Base-by-base conservation (phyloP, 2,329 filamentous ascomycete genomes). In the Diaporthe vaccinii region DNA sequence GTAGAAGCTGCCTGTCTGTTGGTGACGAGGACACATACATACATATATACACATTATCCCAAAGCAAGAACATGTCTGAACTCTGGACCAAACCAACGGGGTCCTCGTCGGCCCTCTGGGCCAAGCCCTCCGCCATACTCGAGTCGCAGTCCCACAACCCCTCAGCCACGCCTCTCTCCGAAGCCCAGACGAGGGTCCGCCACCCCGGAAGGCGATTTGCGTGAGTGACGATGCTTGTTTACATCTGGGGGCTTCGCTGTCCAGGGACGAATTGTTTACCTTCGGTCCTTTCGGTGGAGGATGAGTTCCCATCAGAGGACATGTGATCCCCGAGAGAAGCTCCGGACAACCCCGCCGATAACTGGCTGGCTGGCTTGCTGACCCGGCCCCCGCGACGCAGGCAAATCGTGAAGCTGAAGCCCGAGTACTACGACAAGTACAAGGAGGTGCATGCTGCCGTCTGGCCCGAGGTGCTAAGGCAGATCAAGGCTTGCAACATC, bases 401-500 rank as follows among this genome's bases (percentile, higher is more conserved):
- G 53, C 94, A 95, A 83, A 93, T 95, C 78, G 88, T 96, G 72
- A 92, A 91, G 81, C 88, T 96, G 74, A 93, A 92, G 83, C 90
- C 91, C 17, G 90, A 93, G 77, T 89, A 86, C 76, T 85, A 93
- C 20, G 88, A 89, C 31, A 89, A 91, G 78, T 96, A 96, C 85
- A 95, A 94, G 82, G 88, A 92, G 79, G 92, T 91, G 77, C 94
- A 96, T 81, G 91, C 91, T 9, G 88, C 88, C 6, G 93, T 95
- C 0, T 96, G 94, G 94, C 93, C 93, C 8, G 93, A 94, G 79
- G 93, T 97, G 1, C 84, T 94, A 46, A 88, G 91, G 82, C 93
- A 95, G 84, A 95, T 96, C 80, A 91, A 92, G 81, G 90, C 92
- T 55, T 94, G 92, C 82, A 93, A 93, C 78, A 94, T 96, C 75